Conservation (phyloP, 1,284 basidiomycete species). For the Cryptococcus sp. region DNA sequence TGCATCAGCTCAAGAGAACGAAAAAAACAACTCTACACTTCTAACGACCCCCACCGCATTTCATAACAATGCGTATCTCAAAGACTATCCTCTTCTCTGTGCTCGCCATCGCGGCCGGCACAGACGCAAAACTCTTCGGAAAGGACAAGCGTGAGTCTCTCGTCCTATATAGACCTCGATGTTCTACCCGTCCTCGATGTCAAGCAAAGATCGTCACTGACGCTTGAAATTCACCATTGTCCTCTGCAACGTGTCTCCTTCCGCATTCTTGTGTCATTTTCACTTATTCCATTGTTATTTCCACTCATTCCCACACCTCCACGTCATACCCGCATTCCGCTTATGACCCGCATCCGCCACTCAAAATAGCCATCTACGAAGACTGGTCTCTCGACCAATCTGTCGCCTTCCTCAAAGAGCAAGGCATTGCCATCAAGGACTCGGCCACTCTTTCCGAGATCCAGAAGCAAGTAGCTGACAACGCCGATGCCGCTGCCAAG, state of each 20-base stretch:
- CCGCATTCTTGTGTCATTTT: constrained; percentile 1
- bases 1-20: neutral
- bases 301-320: neutral
- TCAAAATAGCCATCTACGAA: constrained; percentile 57
- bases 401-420: constrained; percentile 68
- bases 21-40: neutral
- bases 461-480: constrained; percentile 59
- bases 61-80: constrained; percentile 32
- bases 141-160: constrained; percentile 45
- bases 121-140: constrained; percentile 47
- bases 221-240: neutral
- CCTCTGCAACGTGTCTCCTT: neutral
- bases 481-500: constrained; percentile 57
- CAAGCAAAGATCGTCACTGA: neutral
- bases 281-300: neutral
- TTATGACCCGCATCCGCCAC: neutral
- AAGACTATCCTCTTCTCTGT: constrained; percentile 30
- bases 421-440: constrained; percentile 65
- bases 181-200: neutral
- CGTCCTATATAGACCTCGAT: neutral
- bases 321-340: neutral
- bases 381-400: constrained; percentile 68
- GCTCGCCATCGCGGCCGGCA: constrained; percentile 31
- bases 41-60: neutral
- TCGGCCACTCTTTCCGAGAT: constrained; percentile 49